Conservation (phyloP, 2,329 filamentous ascomycete genomes). For the Corynespora cassiicola region DNA sequence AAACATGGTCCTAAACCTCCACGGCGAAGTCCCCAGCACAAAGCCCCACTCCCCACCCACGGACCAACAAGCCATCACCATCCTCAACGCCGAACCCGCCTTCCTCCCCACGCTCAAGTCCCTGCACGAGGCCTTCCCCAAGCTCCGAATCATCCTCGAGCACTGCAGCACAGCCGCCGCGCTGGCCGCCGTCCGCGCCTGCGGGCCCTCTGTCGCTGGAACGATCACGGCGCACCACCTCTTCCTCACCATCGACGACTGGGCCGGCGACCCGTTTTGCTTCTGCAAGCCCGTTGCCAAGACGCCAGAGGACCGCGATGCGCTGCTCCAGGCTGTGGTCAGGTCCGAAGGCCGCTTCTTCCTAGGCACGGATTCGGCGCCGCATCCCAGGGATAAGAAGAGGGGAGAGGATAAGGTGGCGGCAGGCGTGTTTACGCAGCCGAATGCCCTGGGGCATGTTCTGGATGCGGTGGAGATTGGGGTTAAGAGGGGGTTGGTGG, state of each 20-base stretch:
- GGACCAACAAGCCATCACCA: slow-evolving; percentile 39
- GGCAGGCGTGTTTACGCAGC: slow-evolving; percentile 82
- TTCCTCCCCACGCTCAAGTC: slow-evolving; percentile 82
- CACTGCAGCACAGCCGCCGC: slow-evolving; percentile 89
- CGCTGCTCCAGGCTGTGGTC: slow-evolving; percentile 69
- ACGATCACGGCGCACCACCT: slow-evolving; percentile 90
- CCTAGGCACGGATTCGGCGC: slow-evolving; percentile 75
- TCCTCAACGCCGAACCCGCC: slow-evolving; percentile 72
- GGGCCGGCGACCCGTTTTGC: slow-evolving; percentile 72
- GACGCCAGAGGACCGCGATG: slow-evolving; percentile 73
- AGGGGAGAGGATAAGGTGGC: slow-evolving; percentile 59
- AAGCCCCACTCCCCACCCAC: slow-evolving; percentile 27
- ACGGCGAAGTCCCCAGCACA: slow-evolving; percentile 79
- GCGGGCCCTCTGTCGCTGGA: slow-evolving; percentile 77
- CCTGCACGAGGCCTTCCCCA: slow-evolving; percentile 78
- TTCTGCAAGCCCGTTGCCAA: slow-evolving; percentile 76
- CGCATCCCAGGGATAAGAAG: slow-evolving; percentile 69
- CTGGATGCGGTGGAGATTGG: slow-evolving; percentile 70
- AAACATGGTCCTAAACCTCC: slow-evolving; percentile 86
- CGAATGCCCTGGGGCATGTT: slow-evolving; percentile 70
- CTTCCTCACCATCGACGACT: slow-evolving; percentile 79
- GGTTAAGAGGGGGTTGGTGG: slow-evolving; percentile 60
- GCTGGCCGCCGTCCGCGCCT: slow-evolving; percentile 76
- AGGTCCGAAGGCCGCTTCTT: slow-evolving; percentile 70
- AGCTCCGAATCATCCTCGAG: slow-evolving; percentile 72